Base-by-base conservation (phyloP, 345 rosid species). In the Aegle marmelos region DNA sequence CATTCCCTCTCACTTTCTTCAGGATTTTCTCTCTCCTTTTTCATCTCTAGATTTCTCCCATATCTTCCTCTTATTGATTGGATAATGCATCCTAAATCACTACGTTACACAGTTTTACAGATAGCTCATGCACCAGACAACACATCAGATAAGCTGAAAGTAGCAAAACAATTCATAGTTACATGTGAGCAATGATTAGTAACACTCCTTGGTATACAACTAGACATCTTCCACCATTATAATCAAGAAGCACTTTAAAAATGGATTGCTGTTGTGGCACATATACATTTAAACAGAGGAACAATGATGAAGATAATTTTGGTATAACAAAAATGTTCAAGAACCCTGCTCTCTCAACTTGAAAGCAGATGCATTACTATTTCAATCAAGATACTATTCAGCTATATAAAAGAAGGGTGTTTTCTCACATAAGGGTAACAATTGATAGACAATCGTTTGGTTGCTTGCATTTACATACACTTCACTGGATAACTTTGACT, bases 401-500 rank as follows among this genome's bases (percentile, higher is more conserved):
- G n/a, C 53, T 10, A 28, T 19, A 58, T 6, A 39, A 5, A 21
- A 73, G 63, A 36, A 84, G 59, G 62, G 9, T 60, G 39, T 66
- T 21, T 61, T 30, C 79, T 88, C 70, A 93, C 98, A 98, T 83
- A 63, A 67, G 91, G 85, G 62, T 81, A 82, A 85, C 97, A 93
- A 81, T 91, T 89, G 86, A 72, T 79, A 94, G 39, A 85, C 83
- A 75, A 95, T 71, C 28, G 90, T 86, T 88, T 93, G 94, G 76
- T 84, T 82, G 75, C 76, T 82, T 67, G 87, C 82, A 83, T 89
- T 91, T 62, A 89, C 96, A 79, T 81, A 87, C 58, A 93, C 90
- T 81, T 93, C 93, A 68, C 98, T 92, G 0, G 90, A 85, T 68
- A 90, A 90, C 82, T 86, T 87, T 61, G 87, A 93, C 97, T 95